Evolutionary conservation across 345 rosid species (phyloP).

Genomic region (Populus deltoides): DNA sequence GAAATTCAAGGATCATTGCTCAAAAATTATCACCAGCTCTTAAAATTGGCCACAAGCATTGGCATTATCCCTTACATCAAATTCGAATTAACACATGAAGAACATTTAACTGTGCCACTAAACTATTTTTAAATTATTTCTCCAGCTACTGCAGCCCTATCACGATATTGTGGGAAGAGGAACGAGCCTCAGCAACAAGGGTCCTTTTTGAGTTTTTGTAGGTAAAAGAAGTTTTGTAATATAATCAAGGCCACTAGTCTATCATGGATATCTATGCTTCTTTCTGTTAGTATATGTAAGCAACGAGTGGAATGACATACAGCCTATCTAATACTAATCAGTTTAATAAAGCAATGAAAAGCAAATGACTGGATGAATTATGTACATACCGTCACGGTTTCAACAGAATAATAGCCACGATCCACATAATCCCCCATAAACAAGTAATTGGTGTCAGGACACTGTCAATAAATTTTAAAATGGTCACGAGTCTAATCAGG

Average conservation of each 20-base stretch:
- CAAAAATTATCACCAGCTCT: neutral
- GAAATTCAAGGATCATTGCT: neutral
- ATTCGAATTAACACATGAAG: neutral
- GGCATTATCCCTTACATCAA: too few relatives aligned
- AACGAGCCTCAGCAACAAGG: neutral
- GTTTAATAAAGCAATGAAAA: neutral
- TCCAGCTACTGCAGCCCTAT: neutral
- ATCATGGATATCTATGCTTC: neutral
- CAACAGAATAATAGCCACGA: constrained; percentile 95
- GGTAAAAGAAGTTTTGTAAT: neutral
- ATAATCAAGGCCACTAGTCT: neutral
- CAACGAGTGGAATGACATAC: neutral
- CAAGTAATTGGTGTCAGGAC: constrained; percentile 91
- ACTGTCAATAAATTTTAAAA: constrained; percentile 39
- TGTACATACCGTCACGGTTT: constrained; percentile 80
- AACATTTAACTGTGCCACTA: neutral
- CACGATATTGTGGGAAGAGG: neutral
- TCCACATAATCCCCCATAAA: constrained; percentile 98
- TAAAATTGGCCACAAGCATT: neutral
- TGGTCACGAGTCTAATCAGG: neutral
- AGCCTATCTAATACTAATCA: neutral
- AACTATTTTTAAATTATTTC: neutral
- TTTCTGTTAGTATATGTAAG: neutral
- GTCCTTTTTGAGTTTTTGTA: neutral
- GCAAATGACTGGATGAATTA: neutral